Conservation (phyloP, 2,329 filamentous ascomycete species). For the Botrytis fabae region DNA sequence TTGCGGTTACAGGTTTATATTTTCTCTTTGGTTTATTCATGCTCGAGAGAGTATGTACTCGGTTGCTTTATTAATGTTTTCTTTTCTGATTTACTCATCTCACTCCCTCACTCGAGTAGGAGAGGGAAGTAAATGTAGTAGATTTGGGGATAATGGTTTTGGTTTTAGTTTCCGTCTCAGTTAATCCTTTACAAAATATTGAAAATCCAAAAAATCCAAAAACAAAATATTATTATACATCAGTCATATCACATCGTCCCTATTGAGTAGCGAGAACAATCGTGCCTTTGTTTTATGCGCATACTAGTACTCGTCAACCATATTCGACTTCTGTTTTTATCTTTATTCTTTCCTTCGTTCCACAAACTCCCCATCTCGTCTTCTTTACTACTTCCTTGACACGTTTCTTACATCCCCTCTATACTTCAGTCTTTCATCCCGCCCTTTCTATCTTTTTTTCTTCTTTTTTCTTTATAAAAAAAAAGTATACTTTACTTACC, state of each 20-base stretch:
- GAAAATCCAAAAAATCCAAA: not conserved
- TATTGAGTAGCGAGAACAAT: not conserved
- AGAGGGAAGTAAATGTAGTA: too few relatives aligned
- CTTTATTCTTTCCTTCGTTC: not conserved
- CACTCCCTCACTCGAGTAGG: not conserved
- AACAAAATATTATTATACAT: not conserved
- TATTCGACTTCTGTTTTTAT: too few relatives aligned
- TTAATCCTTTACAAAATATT: not conserved
- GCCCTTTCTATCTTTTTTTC: not conserved
- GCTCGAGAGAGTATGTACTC: not conserved
- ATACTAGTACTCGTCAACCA: too few relatives aligned
- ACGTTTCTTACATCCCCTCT: not conserved
- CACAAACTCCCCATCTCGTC: not conserved
- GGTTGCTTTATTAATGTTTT: not conserved
- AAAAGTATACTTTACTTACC: not conserved
- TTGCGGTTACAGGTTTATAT: not conserved
- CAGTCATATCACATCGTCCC: too few relatives aligned
- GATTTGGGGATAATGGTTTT: not conserved
- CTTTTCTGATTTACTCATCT: not conserved
- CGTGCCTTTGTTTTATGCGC: accelerated
- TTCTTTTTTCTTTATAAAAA: too few relatives aligned
- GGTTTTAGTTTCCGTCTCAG: not conserved
- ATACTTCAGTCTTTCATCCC: not conserved
- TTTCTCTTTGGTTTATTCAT: not conserved
- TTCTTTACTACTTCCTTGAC: not conserved